Conservation (phyloP, 2,329 filamentous ascomycete species). For the Curvularia verruculosa region DNA sequence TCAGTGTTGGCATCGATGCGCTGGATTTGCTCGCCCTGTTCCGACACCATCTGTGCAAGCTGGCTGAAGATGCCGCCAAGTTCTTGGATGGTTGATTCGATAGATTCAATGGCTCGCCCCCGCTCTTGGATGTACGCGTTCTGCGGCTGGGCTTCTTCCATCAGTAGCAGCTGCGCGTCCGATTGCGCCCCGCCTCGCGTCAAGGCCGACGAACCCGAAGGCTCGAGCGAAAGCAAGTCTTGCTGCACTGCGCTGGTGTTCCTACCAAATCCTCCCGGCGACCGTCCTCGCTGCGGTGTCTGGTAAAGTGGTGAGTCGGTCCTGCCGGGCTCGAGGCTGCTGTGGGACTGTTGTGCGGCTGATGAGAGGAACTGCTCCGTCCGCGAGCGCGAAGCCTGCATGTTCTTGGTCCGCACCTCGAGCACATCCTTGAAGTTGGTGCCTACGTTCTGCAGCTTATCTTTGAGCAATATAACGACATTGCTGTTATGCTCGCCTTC, state of each 20-base stretch:
- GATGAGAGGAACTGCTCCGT: slow-evolving; percentile 97
- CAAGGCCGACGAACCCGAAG: slow-evolving; percentile 57
- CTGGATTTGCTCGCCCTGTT: slow-evolving; percentile 98
- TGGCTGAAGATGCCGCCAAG: slow-evolving; percentile 93
- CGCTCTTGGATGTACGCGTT: slow-evolving; percentile 93
- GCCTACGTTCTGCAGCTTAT: slow-evolving; percentile 88
- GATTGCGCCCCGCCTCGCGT: slow-evolving; percentile 62
- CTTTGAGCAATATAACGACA: slow-evolving; percentile 88
- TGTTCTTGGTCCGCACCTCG: slow-evolving; percentile 95
- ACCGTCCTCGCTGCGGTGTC: slow-evolving; percentile 71
- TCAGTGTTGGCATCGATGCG: slow-evolving; percentile 97
- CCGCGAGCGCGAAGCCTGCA: slow-evolving; percentile 87
- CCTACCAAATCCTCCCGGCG: slow-evolving; percentile 52
- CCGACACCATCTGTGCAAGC: slow-evolving; percentile 92
- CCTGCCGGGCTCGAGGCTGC: slow-evolving; percentile 65
- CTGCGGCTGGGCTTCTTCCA: slow-evolving; percentile 86
- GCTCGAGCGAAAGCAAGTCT: slow-evolving; percentile 84
- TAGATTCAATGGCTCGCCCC: slow-evolving; percentile 94
- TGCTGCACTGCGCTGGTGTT: slow-evolving; percentile 54
- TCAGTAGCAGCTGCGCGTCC: slow-evolving; percentile 81
- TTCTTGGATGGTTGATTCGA: slow-evolving; percentile 93
- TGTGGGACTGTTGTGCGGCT: slow-evolving; percentile 77
- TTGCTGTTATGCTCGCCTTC: slow-evolving; percentile 98
- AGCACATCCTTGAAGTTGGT: slow-evolving; percentile 97
- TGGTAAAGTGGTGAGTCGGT: slow-evolving; percentile 88